Conservation (phyloP, 495 filamentous ascomycete species). For the Aspergillus cristatus region DNA sequence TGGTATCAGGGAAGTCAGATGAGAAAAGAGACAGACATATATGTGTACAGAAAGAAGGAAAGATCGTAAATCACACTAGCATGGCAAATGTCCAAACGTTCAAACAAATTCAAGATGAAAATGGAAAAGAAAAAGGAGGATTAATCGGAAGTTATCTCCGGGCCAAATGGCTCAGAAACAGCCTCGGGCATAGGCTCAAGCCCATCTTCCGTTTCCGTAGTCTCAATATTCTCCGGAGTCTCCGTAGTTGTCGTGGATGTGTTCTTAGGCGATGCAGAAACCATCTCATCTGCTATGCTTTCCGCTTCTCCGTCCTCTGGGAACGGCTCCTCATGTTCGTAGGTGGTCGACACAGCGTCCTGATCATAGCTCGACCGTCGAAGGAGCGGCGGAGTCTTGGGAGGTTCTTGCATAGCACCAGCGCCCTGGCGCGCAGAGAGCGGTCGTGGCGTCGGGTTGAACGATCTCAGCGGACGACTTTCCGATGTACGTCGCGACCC, state of each 20-base stretch:
- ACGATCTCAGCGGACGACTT: conserved; percentile 27
- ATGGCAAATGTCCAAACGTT: background rate
- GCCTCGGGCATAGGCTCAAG: too few species aligned
- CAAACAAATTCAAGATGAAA: background rate
- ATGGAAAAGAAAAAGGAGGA: too few species aligned
- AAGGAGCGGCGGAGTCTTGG: conserved; percentile 62
- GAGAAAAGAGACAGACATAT: background rate
- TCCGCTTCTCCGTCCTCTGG: conserved; percentile 31
- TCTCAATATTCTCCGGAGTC: too few species aligned
- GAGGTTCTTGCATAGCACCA: conserved; percentile 35
- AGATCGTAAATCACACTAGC: background rate
- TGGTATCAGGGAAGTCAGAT: too few species aligned
- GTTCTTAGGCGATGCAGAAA: conserved; percentile 30
- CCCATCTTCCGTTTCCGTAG: too few species aligned
- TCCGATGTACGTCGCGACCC: conserved; percentile 30
- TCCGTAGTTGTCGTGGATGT: too few species aligned
- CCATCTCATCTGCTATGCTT: conserved; percentile 31
- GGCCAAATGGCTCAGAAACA: too few species aligned
- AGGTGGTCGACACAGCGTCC: conserved; percentile 49
- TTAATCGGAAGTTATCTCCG: too few species aligned
- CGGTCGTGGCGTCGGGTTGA: conserved; percentile 22
- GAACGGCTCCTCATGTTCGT: conserved; percentile 24
- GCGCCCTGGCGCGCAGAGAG: conserved; percentile 24
- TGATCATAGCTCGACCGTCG: conserved; percentile 59
- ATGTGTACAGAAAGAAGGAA: background rate